phyloP scores from a whole-genome alignment of 1,284 basidiomycete species.

The Omphalotus olearius region DNA sequence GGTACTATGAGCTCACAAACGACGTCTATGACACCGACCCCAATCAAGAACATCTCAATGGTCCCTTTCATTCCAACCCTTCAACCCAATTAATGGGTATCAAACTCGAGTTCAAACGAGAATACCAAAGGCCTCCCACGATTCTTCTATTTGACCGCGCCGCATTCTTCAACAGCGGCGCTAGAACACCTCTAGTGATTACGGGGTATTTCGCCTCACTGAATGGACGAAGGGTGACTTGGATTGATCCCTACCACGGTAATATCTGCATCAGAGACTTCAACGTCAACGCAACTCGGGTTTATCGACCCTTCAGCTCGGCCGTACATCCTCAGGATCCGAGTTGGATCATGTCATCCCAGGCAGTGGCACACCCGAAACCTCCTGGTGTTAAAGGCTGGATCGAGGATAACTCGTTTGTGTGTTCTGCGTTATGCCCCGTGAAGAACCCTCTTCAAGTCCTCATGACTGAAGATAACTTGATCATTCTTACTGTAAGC shows the following conservation, averaged over 20 bases:
- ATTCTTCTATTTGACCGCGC: not conserved
- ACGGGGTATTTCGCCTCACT: not conserved
- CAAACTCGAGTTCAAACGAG: not conserved
- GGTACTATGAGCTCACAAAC: not conserved
- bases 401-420: not conserved
- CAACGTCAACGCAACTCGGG: not conserved
- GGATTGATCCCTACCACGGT: not conserved
- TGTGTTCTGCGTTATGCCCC: not conserved
- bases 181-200: not conserved
- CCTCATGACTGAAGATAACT: not conserved
- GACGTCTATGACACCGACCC: not conserved
- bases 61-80: not conserved
- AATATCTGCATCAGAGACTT: not conserved
- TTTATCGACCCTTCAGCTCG: not conserved
- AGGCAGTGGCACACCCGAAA: not conserved
- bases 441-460: too few relatives aligned
- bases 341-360: not conserved
- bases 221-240: not conserved
- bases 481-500: not conserved
- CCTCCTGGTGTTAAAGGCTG: not conserved
- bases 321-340: not conserved
- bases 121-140: not conserved
- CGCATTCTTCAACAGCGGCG: not conserved
- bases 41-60: not conserved
- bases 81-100: not conserved